phyloP scores from a whole-genome alignment of 73 alveolate genomes.

The Symbiodinium pilosum region DNA sequence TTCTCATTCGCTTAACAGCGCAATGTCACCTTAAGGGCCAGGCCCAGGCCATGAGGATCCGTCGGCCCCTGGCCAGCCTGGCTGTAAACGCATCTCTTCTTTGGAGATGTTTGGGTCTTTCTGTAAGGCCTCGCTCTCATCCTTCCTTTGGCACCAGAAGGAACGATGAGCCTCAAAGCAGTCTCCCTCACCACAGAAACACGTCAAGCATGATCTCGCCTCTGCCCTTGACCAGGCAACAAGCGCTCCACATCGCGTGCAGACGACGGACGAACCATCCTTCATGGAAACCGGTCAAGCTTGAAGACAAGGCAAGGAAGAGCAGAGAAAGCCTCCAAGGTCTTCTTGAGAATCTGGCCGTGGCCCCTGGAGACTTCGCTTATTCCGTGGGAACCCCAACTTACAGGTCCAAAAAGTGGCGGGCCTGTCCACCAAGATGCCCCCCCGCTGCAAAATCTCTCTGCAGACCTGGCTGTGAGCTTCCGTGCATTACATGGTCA shows the following conservation, averaged over 20 bases:
- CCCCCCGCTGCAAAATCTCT: constrained; percentile 55
- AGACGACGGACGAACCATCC: constrained; percentile 63
- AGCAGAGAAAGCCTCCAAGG: constrained; percentile 36
- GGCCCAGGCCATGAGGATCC: neutral
- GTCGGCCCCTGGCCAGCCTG: neutral
- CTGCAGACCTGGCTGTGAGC: constrained; percentile 46
- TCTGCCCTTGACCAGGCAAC: constrained; percentile 77
- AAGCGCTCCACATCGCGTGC: constrained; percentile 64
- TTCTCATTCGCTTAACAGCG: neutral
- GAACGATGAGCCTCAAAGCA: neutral
- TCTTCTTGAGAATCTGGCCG: constrained; percentile 12
- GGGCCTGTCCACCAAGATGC: constrained; percentile 60
- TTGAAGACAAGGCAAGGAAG: neutral
- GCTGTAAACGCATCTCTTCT: too few relatives aligned
- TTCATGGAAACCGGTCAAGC: neutral
- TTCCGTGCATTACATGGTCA: neutral
- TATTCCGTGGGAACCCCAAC: too few relatives aligned
- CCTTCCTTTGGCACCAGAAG: neutral
- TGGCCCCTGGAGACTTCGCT: neutral
- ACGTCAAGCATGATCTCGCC: neutral
- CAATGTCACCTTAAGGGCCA: neutral
- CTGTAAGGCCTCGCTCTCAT: neutral
- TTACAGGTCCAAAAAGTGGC: neutral
- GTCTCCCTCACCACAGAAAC: neutral
- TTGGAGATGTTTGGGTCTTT: too few relatives aligned